A percentile compares a stretch with the other conserved stretches of the same genome.
Conservation (phyloP, 1,284 basidiomycete genomes). For the Rhodofomes roseus region DNA sequence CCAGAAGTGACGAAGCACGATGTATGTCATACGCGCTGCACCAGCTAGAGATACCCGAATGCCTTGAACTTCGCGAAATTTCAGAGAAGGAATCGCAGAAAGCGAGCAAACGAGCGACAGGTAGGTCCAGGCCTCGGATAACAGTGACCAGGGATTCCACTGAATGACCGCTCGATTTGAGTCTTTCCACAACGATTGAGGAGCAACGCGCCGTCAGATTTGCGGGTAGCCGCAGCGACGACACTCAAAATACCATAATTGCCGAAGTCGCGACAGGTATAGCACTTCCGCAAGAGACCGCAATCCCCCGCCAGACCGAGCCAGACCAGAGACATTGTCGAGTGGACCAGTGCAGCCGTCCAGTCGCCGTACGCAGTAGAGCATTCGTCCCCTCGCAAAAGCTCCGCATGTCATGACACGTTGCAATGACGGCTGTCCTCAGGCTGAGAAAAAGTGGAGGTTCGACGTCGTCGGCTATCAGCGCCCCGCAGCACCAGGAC, state of each 20-base stretch:
- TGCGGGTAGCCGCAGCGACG: too few species aligned
- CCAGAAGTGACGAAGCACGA: slow-evolving; percentile 1
- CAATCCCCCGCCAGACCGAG: too few species aligned
- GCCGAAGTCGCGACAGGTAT: too few species aligned
- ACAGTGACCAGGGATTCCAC: neutral
- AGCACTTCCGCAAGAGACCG: too few species aligned
- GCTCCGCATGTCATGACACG: neutral
- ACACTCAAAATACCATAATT: too few species aligned
- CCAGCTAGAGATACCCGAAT: neutral
- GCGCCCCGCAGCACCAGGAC: neutral
- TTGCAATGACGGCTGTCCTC: neutral
- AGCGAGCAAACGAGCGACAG: neutral
- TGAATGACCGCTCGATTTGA: neutral
- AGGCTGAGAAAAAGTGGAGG: neutral
- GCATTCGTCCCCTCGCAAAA: neutral
- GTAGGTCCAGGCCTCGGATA: neutral
- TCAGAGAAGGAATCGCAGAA: neutral
- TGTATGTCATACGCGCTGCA: neutral
- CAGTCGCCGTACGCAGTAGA: neutral
- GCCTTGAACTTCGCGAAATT: neutral
- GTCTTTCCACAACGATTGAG: too few species aligned
- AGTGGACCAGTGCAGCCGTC: neutral
- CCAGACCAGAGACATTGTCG: neutral
- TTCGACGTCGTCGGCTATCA: slow-evolving; percentile 7
- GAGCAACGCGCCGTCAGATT: too few species aligned